Evolutionary conservation across 1,284 basidiomycete genomes (phyloP), one percentile per base, ranked within the genome.

Genomic region (Marasmius fiardii): DNA sequence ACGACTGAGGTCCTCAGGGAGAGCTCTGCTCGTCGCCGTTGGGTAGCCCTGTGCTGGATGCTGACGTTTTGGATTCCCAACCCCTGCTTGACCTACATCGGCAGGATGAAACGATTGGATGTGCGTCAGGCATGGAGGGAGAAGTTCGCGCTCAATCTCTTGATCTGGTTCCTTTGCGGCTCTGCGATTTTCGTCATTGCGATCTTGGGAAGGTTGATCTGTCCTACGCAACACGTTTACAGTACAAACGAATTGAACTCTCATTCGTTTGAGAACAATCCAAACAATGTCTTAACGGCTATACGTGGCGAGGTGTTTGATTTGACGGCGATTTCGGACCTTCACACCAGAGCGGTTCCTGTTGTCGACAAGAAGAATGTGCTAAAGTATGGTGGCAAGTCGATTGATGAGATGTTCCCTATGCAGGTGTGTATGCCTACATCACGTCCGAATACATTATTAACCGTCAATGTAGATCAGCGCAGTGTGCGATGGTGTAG

Each of bases 91-190:
- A 76, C 73, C 16, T 86, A 82, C 68, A 65, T 93, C 54, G 92
- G 92, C 1, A 82, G 92, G 21, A 95, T 99, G 92, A 98, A 98
- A 75, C 88, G 95, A 11, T 73, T 90, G 59, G 97, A 99, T 65
- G 82, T 99, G 41, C 87, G 91, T 43, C 95, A 98, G 73, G 96
- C 96, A 0, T 98, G 95, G 96, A 78, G 95, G 63, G 96, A 99
- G 74, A 99, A 98, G 75, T 79, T 99, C 1, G 92, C 95, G 3
- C 85, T 98, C 71, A 98, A 99, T 74, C 73, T 97, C 59, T 81
- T 98, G 72, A 98, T 99, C 66, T 98, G 95, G 95, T 88, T 98
- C 67, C 79, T 93, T 52, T 98, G 95, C 66, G 86, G 72, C 21
- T 86, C 85, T 64, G 88, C 94, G 2, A 80, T 96, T 56, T 99